Evolutionary conservation across 2,329 filamentous ascomycete species (phyloP).

Genomic region (Hymenoscyphus repandus): DNA sequence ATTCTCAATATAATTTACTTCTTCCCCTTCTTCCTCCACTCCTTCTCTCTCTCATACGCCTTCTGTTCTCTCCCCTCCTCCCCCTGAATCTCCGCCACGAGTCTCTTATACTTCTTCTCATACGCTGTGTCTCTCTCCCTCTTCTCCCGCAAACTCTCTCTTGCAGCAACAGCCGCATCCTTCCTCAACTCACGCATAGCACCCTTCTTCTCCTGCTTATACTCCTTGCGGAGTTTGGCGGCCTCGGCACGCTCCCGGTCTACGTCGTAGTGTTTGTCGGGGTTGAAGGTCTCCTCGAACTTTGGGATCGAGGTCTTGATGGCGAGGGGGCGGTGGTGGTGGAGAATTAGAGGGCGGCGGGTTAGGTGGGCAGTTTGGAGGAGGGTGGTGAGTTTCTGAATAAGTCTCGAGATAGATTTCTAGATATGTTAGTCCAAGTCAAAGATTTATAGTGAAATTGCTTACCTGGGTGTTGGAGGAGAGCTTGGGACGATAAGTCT

Average conservation of each 20-base stretch:
- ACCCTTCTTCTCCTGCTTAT: slow-evolving; percentile 93
- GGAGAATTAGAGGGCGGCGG: slow-evolving; percentile 77
- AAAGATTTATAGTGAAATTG: neutral
- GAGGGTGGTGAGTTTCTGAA: slow-evolving; percentile 44
- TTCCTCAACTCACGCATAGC: slow-evolving; percentile 91
- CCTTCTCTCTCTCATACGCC: slow-evolving; percentile 78
- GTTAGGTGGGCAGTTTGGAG: slow-evolving; percentile 56
- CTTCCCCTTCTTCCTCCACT: slow-evolving; percentile 62
- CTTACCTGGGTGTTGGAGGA: slow-evolving; percentile 33
- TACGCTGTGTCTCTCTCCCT: slow-evolving; percentile 90
- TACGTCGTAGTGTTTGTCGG: slow-evolving; percentile 94
- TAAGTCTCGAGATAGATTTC: slow-evolving; percentile 21
- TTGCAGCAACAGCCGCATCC: slow-evolving; percentile 88
- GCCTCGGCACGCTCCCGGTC: slow-evolving; percentile 83
- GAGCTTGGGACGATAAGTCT: slow-evolving; percentile 46
- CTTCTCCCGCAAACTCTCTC: slow-evolving; percentile 87
- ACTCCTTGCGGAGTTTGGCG: slow-evolving; percentile 79
- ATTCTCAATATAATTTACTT: slow-evolving; percentile 30
- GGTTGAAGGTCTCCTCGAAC: slow-evolving; percentile 94
- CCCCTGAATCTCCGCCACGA: slow-evolving; percentile 92
- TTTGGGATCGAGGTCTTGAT: slow-evolving; percentile 88
- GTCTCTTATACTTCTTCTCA: slow-evolving; percentile 89
- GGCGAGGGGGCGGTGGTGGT: slow-evolving; percentile 81
- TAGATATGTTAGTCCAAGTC: slow-evolving; percentile 19
- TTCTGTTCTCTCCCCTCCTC: slow-evolving; percentile 86